Base-by-base conservation (phyloP, 192 early-diverging fungal genomes). In the Phycomyces nitens region DNA sequence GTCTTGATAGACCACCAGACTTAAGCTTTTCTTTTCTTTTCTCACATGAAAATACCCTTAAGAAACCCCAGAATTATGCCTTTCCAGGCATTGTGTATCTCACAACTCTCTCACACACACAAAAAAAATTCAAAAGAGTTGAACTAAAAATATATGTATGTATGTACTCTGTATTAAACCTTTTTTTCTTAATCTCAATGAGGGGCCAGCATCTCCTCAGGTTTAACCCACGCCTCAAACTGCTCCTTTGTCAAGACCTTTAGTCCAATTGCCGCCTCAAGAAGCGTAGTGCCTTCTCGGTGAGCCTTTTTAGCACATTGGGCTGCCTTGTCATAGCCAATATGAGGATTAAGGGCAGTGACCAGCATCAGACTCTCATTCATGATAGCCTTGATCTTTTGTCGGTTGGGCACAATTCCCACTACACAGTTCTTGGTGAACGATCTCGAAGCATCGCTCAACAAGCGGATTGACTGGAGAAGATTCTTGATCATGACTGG, bases 401-500 rank as follows among this genome's bases (percentile, higher is more conserved):
- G 82, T 79, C 90, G 83, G 84, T 97, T 95, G 50, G 96, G 86
- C 62, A 85, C 60, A 74, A 98, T 98, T 29, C 94, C 97, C 20
- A 79, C 87, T 26, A 98, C 92, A 74, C 95, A 98, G 82, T 95
- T 92, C 40, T 89, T 83, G 52, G 88, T 92, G 85, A 99, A 98
- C 9, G 94, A 96, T 29, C 67, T 69, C 71, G 85, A 80, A 27
- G 88, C 93, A 71, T 96, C 93, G 0, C 86, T 78, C 26, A 96
- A 62, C 54, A 99, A 76, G 43, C 88, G 87, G 53, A 94, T 83
- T 40, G 94, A 97, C 60, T 96, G 94, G 44, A 98, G 84, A 43
- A 96, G 83, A 74, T 97, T 97, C 78, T 89, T 88, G 77, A 99
- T 97, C 81, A 99, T 86, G 60, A 99, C 92, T 57, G 97, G 97